Evolutionary conservation across 768 basidiomycete species (phyloP), one percentile per base, ranked within the genome.

Genomic region (Paxillus rubicundulus): DNA sequence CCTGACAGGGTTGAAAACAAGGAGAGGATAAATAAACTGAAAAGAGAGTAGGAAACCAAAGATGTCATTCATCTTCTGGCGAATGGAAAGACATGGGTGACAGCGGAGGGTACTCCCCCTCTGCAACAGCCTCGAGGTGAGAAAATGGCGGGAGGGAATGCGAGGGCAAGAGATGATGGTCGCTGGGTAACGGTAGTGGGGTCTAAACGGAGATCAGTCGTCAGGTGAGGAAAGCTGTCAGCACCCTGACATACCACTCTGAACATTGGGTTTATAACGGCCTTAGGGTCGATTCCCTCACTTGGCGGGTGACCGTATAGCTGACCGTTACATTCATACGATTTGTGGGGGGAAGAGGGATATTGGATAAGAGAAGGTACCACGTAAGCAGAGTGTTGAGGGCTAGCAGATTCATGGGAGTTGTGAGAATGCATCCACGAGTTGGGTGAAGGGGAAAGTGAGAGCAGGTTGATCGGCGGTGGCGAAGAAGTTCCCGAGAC

Each of bases 251-350:
- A 77, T 73, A 92, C 90, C 76, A 92, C 89, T 81, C 89, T 86
- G 77, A 92, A 92, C 67, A 92, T 91, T 27, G 90, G 88, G 69
- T 92, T 90, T 64, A 91, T 88, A 32, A 77, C 79, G 42, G 84
- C 81, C 64, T 84, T 85, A 34, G 87, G 77, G 14, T 80, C 81
- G 48, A 78, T 70, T 43, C 77, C 77, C 33, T 86, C 79, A 59
- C 81, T 83, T 46, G 85, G 79, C 16, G 85, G 82, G 61, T 82
- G 79, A 43, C 79, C 79, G 57, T 74, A 72, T 37, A 74, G 60
- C 53, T 77, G 76, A 33, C 77, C 77, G 61, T 78, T 74, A 60
- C 77, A 69, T 50, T 86, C 84, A 61, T 75, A 79, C 18, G 81
- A 69, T 52, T 67, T 74, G 41, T 61, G 67, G 17, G 73, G 67